phyloP scores from a whole-genome alignment of 139 green algal species.

The Parachlorella kessleri region DNA sequence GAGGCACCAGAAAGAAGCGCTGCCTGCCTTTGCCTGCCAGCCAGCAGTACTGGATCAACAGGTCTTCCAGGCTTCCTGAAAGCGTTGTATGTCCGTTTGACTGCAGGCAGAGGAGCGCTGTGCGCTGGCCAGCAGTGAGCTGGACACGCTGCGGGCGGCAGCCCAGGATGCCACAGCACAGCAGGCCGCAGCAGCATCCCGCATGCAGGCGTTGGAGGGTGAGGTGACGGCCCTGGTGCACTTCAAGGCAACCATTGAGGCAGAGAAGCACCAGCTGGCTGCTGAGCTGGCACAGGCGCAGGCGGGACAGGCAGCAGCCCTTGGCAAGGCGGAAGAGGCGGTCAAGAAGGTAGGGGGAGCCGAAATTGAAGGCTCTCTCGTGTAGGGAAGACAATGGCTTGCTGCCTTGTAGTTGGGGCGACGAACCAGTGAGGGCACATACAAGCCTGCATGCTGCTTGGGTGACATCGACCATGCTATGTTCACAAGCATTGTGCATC shows the following conservation, averaged over 20 bases:
- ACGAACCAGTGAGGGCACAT: too few relatives aligned
- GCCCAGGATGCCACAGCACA: too few relatives aligned
- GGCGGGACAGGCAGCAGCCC: background rate
- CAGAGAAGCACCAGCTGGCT: slow-evolving; percentile 11
- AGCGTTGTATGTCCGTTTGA: background rate
- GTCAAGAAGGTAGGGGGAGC: background rate
- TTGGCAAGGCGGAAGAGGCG: background rate
- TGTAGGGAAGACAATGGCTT: too few relatives aligned
- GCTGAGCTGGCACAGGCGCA: slow-evolving; percentile 1
- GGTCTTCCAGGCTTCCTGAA: too few relatives aligned
- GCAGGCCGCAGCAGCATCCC: background rate
- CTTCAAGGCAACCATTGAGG: background rate
- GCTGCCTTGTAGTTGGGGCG: too few relatives aligned
- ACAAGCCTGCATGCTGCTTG: too few relatives aligned
- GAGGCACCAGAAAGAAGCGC: background rate
- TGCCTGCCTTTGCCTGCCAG: background rate
- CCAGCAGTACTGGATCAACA: background rate
- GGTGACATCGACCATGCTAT: too few relatives aligned
- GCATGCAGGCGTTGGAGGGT: background rate
- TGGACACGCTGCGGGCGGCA: background rate
- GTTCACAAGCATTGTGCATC: too few relatives aligned
- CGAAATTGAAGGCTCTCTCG: too few relatives aligned
- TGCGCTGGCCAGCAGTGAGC: background rate
- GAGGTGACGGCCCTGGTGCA: background rate
- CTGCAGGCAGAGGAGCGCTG: background rate